Conservation (phyloP, 2,329 filamentous ascomycete species). For the Stagonosporopsis tanaceti region DNA sequence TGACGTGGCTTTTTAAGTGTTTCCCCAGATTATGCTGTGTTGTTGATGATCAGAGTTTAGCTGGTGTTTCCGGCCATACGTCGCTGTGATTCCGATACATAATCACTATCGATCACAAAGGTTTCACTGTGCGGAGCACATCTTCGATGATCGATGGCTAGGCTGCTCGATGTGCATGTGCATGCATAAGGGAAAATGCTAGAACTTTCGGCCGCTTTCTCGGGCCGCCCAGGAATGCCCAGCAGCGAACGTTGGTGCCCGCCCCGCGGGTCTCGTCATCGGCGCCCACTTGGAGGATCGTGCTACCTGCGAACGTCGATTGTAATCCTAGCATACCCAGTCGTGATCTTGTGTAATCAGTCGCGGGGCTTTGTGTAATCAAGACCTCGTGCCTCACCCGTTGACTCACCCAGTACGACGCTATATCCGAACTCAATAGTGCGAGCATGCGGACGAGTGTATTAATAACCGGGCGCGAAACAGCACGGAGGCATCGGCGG, state of each 20-base stretch:
- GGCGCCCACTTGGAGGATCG: constrained; percentile 12
- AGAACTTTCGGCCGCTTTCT: constrained; percentile 27
- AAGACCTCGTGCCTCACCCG: constrained; percentile 7
- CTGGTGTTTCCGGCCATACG: neutral
- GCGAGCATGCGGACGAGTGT: constrained; percentile 6
- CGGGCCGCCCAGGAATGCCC: constrained; percentile 30
- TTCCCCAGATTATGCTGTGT: constrained; percentile 3
- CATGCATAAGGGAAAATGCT: constrained; percentile 1
- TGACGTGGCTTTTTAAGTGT: neutral
- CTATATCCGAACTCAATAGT: constrained; percentile 17
- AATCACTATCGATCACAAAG: no score
- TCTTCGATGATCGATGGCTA: neutral
- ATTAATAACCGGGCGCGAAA: constrained; percentile 16
- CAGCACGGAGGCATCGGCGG: constrained; percentile 7
- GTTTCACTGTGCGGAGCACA: neutral
- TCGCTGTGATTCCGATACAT: no score
- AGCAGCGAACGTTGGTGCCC: constrained; percentile 25
- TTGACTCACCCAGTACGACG: constrained; percentile 16
- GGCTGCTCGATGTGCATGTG: neutral
- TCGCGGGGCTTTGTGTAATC: neutral
- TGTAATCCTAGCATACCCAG: constrained; percentile 5
- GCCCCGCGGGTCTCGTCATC: constrained; percentile 30
- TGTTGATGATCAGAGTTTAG: neutral
- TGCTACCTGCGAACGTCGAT: constrained; percentile 12
- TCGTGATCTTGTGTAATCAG: constrained; percentile 6